Base-by-base conservation (phyloP, 352 stramenopile species). In the Phytophthora sp. region DNA sequence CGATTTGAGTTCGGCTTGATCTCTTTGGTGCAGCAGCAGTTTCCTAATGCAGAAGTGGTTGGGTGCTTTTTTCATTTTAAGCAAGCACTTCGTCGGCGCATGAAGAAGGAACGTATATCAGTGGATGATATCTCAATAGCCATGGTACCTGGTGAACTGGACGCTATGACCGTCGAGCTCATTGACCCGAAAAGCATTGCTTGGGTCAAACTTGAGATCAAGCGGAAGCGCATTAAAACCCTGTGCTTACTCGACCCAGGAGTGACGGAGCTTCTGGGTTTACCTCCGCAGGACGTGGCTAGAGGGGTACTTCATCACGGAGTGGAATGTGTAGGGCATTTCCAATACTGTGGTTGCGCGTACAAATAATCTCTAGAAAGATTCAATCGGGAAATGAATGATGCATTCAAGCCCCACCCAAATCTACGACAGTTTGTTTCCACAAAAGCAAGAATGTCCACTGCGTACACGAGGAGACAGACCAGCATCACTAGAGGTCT, bases 351-450 rank as follows among this genome's bases (percentile, higher is more conserved):
- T 71, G 9, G 51, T 74, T 15, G 62, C 46, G 2, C 36, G 58
- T 2, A 76, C 57, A 1, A 73, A 71, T 47, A 73, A 77, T 24
- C 42, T 55, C 0, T 77, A 1, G 63, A 77, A 20, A 47, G 56
- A 18, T 73, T 69, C 42, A 77, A 73, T n/a, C 54, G 46, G 11
- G 47, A 56, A 30, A 51, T 71, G 24, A 71, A 75, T 20, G 51
- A 51, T 2, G 61, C 57, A 0, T 75, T 76, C 26, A 66, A 57
- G 2, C 68, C 57, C 1, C 62, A 76, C 16, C 68, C 68, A 1
- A 62, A 51, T 1, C 7, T 69, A 5, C 20, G 42, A 3, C 1
- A 39, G 5, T 69, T 76, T 36, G 58, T 73, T 8, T 0, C 44
- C 8, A 63, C 44, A 4, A 56, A 50, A 23, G 56, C 56, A 3